phyloP scores from a whole-genome alignment of 2,329 filamentous ascomycete genomes.

The Cladosporium colombiae region DNA sequence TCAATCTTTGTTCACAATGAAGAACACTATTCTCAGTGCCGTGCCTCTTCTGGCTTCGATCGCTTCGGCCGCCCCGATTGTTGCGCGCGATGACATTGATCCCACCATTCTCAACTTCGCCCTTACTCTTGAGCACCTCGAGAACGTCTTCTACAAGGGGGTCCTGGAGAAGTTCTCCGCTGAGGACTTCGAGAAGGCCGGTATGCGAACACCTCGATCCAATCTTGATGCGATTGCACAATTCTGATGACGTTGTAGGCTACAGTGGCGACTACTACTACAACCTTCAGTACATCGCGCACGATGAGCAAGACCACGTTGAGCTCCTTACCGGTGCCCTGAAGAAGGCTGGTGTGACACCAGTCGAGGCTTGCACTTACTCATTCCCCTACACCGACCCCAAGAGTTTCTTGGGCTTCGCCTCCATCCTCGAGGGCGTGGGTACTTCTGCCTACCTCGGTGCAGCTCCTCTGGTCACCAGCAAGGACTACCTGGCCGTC shows the following conservation, averaged over 20 bases:
- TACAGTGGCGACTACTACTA: conserved; percentile 54
- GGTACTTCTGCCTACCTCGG: conserved; percentile 63
- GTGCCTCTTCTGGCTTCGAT: conserved; percentile 18
- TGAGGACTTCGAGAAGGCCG: conserved; percentile 54
- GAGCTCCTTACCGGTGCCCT: conserved; percentile 52
- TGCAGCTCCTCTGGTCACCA: conserved; percentile 59
- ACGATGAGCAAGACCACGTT: conserved; percentile 61
- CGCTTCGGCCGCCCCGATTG: conserved; percentile 18
- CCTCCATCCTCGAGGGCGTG: conserved; percentile 57
- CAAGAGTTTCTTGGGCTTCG: conserved; percentile 53
- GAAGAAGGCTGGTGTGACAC: conserved; percentile 48
- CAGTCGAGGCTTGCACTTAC: conserved; percentile 61
- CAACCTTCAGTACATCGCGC: conserved; percentile 57
- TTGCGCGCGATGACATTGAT: conserved; percentile 19
- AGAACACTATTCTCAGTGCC: conserved; percentile 23
- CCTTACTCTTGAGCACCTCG: conserved; percentile 49
- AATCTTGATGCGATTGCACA: not conserved
- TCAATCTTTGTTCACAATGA: conserved; percentile 22
- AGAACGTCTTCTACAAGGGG: conserved; percentile 63
- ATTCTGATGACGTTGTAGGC: conserved; percentile 19
- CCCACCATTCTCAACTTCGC: conserved; percentile 42
- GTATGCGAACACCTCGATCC: conserved; percentile 35
- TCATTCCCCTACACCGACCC: conserved; percentile 43
- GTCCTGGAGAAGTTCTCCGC: conserved; percentile 59
- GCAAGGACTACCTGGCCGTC: conserved; percentile 60